phyloP scores from a whole-genome alignment of 78 protist species.

The Dictyostelium discoideum region DNA sequence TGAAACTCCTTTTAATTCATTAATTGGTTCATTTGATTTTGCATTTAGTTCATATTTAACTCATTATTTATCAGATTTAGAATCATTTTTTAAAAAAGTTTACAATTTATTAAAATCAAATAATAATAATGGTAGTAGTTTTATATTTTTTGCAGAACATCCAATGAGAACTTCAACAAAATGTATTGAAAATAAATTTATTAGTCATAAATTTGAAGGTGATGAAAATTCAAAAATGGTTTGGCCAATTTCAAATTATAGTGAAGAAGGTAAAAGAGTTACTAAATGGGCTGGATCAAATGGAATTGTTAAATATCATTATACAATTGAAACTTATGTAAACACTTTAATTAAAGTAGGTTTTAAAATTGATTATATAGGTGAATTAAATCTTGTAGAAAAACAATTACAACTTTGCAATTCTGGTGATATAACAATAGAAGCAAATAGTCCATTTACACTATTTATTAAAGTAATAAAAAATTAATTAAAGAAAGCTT shows the following conservation, averaged over 20 bases:
- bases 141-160: background rate
- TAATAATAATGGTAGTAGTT: background rate
- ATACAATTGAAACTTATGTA: background rate
- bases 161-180: background rate
- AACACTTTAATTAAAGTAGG: background rate
- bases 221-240: background rate
- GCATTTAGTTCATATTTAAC: background rate
- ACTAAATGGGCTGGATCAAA: background rate
- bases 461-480: background rate
- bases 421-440: background rate
- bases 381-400: background rate
- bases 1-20: background rate
- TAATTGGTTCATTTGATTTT: slow-evolving; percentile 5
- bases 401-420: background rate
- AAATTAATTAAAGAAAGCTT: background rate
- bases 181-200: background rate
- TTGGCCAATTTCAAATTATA: slow-evolving; percentile 1
- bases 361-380: background rate
- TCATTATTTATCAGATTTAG: background rate
- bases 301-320: background rate
- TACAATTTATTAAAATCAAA: background rate
- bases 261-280: background rate
- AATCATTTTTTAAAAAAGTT: background rate
- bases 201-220: background rate
- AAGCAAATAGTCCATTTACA: background rate